These are phyloP conservation scores for Picea abies DNA, from an alignment of 83 land plant species.

Conservation along the genomic window DNA sequence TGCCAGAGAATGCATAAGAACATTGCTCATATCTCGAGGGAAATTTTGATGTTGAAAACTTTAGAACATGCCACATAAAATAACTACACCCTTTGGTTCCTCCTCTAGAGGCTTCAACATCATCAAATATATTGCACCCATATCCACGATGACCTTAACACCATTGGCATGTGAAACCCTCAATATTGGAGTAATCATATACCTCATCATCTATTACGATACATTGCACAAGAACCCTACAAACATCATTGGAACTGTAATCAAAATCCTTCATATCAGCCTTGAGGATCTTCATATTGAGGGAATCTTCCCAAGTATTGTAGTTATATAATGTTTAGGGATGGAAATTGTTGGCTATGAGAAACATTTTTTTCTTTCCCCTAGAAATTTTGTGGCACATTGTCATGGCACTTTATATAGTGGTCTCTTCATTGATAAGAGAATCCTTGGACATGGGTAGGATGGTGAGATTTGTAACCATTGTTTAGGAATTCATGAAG, in stretches of 20 bases:
- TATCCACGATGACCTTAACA: no score
- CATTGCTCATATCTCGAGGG: no score
- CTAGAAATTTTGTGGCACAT: constrained; percentile 46
- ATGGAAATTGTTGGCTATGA: constrained; percentile 41
- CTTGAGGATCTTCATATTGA: constrained; percentile 27
- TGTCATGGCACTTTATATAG: constrained; percentile 47
- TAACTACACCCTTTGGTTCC: no score
- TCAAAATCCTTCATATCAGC: constrained; percentile 28
- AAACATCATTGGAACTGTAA: constrained; percentile 35
- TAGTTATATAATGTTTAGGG: constrained; percentile 47
- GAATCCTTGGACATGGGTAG: constrained; percentile 50
- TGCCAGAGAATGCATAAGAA: no score
- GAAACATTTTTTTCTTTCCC: constrained; percentile 29
- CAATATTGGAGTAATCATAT: no score
- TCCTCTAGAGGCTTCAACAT: no score
- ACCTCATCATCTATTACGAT: constrained; percentile 1
- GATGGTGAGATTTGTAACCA: not conserved
- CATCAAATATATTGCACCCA: no score
- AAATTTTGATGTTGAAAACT: no score
- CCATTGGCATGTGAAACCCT: no score
- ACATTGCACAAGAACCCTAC: constrained; percentile 50
- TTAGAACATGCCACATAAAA: no score
- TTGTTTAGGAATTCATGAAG: constrained; percentile 17
- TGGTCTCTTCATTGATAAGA: constrained; percentile 42
- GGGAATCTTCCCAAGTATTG: constrained; percentile 35